These are phyloP conservation scores for Schizochytrium sp. DNA, from an alignment of 108 stramenopile species.

Conservation along the genomic window DNA sequence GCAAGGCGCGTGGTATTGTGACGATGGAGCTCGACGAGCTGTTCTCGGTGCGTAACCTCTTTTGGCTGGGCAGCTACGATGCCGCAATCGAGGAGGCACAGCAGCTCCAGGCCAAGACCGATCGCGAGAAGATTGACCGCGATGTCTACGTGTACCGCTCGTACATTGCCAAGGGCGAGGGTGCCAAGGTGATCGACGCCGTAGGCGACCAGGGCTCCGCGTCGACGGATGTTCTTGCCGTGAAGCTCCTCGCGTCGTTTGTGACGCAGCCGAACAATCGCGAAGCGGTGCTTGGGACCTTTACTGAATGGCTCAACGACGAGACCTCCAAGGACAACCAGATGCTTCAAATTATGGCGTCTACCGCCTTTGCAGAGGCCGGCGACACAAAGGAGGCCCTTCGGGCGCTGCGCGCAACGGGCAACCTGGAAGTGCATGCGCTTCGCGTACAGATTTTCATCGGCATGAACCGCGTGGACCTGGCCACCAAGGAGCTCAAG, in stretches of 20 bases:
- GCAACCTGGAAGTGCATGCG: constrained; percentile 76
- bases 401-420: constrained; percentile 66
- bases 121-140: constrained; percentile 68
- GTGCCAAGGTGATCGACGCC: constrained; percentile 64
- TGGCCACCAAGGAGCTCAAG: constrained; percentile 62
- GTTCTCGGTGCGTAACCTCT: constrained; percentile 93
- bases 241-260: constrained; percentile 62
- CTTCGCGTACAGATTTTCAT: constrained; percentile 79
- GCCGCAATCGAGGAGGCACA: constrained; percentile 67
- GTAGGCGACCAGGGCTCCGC: constrained; percentile 36
- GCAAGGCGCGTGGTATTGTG: too few species aligned
- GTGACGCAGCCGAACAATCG: constrained; percentile 50
- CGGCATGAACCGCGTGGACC: constrained; percentile 82
- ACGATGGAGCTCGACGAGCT: constrained; percentile 84
- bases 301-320: constrained; percentile 41
- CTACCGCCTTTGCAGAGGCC: constrained; percentile 64
- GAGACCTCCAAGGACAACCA: constrained; percentile 39
- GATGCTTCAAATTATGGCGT: constrained; percentile 74
- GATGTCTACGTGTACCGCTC: constrained; percentile 80
- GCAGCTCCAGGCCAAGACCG: constrained; percentile 59
- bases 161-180: constrained; percentile 71
- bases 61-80: constrained; percentile 88
- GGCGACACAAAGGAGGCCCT: constrained; percentile 81
- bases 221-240: constrained; percentile 26
- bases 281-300: constrained; percentile 36